Base-by-base conservation (phyloP, 805 yeast species). In the Ogataea glucozyma region DNA sequence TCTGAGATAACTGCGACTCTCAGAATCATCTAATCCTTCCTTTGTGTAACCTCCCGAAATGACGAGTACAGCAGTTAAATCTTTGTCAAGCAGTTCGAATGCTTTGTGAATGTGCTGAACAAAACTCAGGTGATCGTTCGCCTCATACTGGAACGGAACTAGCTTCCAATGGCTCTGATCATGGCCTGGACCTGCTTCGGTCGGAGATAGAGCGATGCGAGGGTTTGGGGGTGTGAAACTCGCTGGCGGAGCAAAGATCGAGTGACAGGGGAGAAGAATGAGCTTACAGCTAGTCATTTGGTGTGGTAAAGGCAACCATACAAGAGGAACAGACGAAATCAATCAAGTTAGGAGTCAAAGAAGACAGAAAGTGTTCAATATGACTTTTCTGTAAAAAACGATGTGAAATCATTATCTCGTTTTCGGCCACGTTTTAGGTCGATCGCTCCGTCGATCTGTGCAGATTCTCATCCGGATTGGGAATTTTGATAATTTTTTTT, bases 11-110 rank as follows among this genome's bases (percentile, higher is more conserved):
- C 85, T 76, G 42, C 63, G 66, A 1, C 95, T 10, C 85, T 81
- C 31, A 73, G 65, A 10, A 71, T 75, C 4, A 80, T 47, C 81
- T 2, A 78, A 72, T 3, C 57, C 66, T 1, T 31, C n/a, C 47
- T 84, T 83, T 0, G 95, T 87, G 54, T 75, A 83, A 0, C 93
- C 91, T 0, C 95, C 95, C 13, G 65, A 53, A 10, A 63, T 54
- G 1, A 62, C 51, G 34, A 63, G 41, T 9, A 44, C 13, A 1
- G 63, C 41, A 24, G 48, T 42, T 4, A 33, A 21, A 33, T 48
- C 66, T 0, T 54, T 30, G 11, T 61, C 39, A 6, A 79, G 47
- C 13, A 61, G 49, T 1, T 61, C 56, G 9, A 81, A 42, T 1
- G 83, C 76, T 14, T 50, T 52, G 26, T 65, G 55, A 2, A 85